Percentiles rank a stretch among this genome's conserved stretches.
phyloP scores from a whole-genome alignment of 495 filamentous ascomycete genomes.

The Geopyxis carbonaria region DNA sequence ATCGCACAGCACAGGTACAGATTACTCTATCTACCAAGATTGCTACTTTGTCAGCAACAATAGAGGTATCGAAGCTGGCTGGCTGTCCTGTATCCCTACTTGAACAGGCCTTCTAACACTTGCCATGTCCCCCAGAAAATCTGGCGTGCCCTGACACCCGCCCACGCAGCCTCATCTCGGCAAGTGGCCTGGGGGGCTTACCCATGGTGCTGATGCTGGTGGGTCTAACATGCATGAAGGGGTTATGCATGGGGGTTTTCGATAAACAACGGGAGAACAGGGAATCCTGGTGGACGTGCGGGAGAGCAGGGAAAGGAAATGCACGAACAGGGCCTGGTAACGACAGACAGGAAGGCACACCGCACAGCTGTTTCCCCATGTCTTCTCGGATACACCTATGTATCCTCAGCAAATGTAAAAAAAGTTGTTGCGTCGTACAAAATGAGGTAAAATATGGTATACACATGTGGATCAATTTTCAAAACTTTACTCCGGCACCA shows the following conservation, averaged over 20 bases:
- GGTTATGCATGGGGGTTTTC: slow-evolving; percentile 17
- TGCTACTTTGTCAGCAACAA: neutral
- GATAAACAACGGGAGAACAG: slow-evolving; percentile 21
- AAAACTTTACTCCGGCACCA: no score
- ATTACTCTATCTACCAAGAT: neutral
- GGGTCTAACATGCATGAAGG: slow-evolving; percentile 3
- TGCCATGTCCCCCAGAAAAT: no score
- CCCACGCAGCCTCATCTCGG: slow-evolving; percentile 21
- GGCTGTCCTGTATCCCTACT: neutral
- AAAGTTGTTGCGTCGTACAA: no score
- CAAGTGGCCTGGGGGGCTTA: slow-evolving; percentile 5
- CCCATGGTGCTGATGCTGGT: slow-evolving; percentile 1
- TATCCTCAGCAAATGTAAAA: no score
- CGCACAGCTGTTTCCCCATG: no score
- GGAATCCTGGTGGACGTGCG: slow-evolving; percentile 12
- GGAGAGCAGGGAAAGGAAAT: slow-evolving; percentile 3
- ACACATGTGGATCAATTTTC: no score
- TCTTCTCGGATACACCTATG: no score
- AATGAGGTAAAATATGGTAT: no score
- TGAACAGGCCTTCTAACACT: neutral
- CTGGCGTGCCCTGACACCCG: no score
- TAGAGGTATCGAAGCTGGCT: neutral
- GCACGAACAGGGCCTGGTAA: slow-evolving; percentile 4
- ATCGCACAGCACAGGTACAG: neutral
- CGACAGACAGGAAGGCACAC: no score